Percentiles rank a stretch among this genome's conserved stretches.
These are phyloP conservation scores for Fusarium falciforme DNA, from an alignment of 2,329 filamentous ascomycete genomes.

Conservation along the genomic window DNA sequence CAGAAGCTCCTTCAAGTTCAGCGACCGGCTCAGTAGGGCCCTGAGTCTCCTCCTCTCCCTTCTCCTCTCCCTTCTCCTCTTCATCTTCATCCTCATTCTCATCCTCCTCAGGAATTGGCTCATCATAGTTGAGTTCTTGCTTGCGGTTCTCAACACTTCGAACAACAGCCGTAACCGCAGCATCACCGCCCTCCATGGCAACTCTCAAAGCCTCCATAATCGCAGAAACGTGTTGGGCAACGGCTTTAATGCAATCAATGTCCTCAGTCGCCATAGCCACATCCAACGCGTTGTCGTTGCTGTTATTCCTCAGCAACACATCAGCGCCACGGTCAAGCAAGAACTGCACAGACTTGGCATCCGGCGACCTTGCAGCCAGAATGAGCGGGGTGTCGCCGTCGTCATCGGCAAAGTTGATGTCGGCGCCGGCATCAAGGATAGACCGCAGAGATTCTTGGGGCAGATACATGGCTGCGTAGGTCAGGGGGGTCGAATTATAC, in stretches of 20 bases:
- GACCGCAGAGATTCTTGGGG: constrained; percentile 46
- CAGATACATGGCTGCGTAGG: constrained; percentile 50
- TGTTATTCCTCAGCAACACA: constrained; percentile 6
- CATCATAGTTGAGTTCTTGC: constrained; percentile 29
- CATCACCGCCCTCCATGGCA: constrained; percentile 22
- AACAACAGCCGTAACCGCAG: constrained; percentile 19
- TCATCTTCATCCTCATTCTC: neutral
- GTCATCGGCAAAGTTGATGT: constrained; percentile 50
- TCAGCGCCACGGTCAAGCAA: constrained; percentile 26
- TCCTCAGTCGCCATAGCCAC: neutral
- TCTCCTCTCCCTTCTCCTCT: neutral
- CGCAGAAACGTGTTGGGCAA: constrained; percentile 46
- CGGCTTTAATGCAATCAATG: constrained; percentile 46
- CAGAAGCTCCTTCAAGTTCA: neutral
- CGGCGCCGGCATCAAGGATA: constrained; percentile 51
- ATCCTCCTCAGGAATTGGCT: neutral
- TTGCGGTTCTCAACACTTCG: constrained; percentile 17
- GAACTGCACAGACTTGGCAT: constrained; percentile 29
- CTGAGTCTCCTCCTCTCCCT: neutral
- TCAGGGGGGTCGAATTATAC: constrained; percentile 51
- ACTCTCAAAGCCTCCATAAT: constrained; percentile 24
- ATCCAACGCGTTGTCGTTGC: constrained; percentile 13
- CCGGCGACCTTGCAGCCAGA: constrained; percentile 47
- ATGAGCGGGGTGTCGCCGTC: constrained; percentile 55
- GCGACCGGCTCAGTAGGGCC: neutral